Conservation (phyloP, 495 filamentous ascomycete species). For the Oidiodendron maius region DNA sequence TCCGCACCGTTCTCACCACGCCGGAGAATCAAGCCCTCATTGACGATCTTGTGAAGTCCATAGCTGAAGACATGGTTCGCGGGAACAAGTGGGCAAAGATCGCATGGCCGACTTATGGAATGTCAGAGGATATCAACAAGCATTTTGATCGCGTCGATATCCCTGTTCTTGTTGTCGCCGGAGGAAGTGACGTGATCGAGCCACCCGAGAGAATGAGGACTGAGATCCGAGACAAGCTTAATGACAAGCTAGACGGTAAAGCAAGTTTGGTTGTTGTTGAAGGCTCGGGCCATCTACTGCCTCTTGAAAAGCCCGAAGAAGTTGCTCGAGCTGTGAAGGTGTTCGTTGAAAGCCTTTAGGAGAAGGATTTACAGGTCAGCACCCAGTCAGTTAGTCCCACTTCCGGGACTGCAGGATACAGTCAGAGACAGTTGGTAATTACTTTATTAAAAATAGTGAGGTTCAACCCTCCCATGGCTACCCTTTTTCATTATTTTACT, state of each 20-base stretch:
- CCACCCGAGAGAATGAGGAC: constrained; percentile 17
- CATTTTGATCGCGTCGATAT: constrained; percentile 21
- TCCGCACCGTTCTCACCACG: constrained; percentile 32
- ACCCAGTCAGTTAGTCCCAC: too few relatives aligned
- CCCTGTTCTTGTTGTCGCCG: constrained; percentile 30
- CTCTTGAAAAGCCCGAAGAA: constrained; percentile 13
- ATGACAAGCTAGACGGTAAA: too few relatives aligned
- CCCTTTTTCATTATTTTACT: too few relatives aligned
- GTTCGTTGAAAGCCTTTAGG: constrained; percentile 7
- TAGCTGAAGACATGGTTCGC: constrained; percentile 27
- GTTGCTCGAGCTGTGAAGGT: constrained; percentile 3
- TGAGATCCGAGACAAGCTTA: constrained; percentile 17
- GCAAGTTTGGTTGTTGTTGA: constrained; percentile 16
- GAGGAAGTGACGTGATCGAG: constrained; percentile 29
- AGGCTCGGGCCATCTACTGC: constrained; percentile 18
- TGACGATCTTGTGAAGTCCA: constrained; percentile 18
- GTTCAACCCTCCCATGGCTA: too few relatives aligned
- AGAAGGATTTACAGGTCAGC: too few relatives aligned
- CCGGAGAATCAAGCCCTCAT: constrained; percentile 11
- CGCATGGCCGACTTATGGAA: constrained; percentile 35
- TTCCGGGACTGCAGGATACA: too few relatives aligned
- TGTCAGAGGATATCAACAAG: constrained; percentile 35
- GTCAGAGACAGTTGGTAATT: too few relatives aligned
- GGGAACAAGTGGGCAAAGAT: constrained; percentile 29
- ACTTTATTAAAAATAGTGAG: too few relatives aligned